phyloP scores from a whole-genome alignment of 179 eudicot genomes.

The Actinidia polygama region DNA sequence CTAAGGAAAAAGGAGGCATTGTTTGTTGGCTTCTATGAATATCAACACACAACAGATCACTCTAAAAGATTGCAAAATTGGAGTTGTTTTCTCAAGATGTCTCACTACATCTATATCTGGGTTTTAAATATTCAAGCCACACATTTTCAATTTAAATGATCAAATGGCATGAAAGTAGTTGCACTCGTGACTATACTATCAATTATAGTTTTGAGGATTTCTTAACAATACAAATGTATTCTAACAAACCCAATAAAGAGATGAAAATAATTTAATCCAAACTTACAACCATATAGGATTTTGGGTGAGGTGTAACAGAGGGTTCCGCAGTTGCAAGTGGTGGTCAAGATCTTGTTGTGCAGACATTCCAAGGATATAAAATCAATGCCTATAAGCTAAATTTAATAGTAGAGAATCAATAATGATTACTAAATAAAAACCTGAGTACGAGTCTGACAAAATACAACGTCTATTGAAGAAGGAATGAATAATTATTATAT shows the following conservation, averaged over 20 bases:
- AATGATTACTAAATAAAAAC: slow-evolving; percentile 29
- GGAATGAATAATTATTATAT: slow-evolving; percentile 44
- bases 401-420: slow-evolving; percentile 12
- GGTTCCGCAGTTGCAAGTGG: slow-evolving; percentile 66
- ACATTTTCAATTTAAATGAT: background rate
- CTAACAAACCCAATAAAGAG: background rate
- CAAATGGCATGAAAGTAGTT: background rate
- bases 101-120: no score
- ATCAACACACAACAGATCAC: no score
- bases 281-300: slow-evolving; percentile 76
- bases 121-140: background rate
- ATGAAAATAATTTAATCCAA: background rate
- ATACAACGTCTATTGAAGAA: slow-evolving; percentile 55
- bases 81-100: no score
- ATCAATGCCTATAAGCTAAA: slow-evolving; percentile 6
- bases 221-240: background rate
- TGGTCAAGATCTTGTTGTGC: slow-evolving; percentile 67
- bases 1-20: no score
- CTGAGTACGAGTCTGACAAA: slow-evolving; percentile 59
- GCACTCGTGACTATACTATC: no score
- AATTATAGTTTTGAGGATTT: background rate
- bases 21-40: no score
- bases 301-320: slow-evolving; percentile 65
- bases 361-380: slow-evolving; percentile 21
- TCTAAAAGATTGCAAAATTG: no score